Evolutionary conservation across 164 flowering plant species (phyloP).

Genomic region (Nymphaea thermarum): DNA sequence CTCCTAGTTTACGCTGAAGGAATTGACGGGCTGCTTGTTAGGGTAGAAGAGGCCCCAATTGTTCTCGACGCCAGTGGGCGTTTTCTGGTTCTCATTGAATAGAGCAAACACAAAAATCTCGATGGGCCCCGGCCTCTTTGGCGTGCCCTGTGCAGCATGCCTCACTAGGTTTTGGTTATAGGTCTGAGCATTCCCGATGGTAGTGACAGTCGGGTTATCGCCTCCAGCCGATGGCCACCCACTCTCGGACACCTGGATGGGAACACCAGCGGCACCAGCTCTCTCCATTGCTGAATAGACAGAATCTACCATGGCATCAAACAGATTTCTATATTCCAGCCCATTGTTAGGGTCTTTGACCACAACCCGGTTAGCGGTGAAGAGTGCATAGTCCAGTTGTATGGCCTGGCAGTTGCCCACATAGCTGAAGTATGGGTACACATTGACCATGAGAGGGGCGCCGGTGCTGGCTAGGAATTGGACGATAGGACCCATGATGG

Average conservation of each 20-base stretch:
- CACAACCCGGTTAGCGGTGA: slow-evolving; percentile 1
- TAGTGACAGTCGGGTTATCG: not conserved
- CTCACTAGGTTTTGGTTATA: slow-evolving; percentile 7
- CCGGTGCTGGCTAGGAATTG: slow-evolving; percentile 7
- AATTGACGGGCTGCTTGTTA: slow-evolving; percentile 4
- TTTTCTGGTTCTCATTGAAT: slow-evolving; percentile 6
- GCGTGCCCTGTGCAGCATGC: slow-evolving; percentile 5
- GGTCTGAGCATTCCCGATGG: slow-evolving; percentile 6
- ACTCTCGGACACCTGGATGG: slow-evolving; percentile 8
- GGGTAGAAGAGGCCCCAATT: slow-evolving; percentile 6
- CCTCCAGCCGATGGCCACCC: slow-evolving; percentile 11
- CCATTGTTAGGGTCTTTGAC: not conserved
- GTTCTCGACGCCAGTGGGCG: not conserved
- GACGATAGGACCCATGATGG: slow-evolving; percentile 13
- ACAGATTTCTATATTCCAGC: slow-evolving; percentile 2
- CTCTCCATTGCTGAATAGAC: slow-evolving; percentile 8
- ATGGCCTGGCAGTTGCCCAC: slow-evolving; percentile 1
- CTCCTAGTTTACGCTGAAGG: slow-evolving; percentile 1
- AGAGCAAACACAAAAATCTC: slow-evolving; percentile 5
- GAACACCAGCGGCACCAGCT: not conserved
- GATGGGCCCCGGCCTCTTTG: slow-evolving; percentile 5
- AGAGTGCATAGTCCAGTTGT: slow-evolving; percentile 7
- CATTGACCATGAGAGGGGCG: slow-evolving; percentile 24
- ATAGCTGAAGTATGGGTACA: slow-evolving; percentile 29
- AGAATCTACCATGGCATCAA: slow-evolving; percentile 9